Percentiles rank a stretch among this genome's conserved stretches.
Conservation (phyloP, 768 basidiomycete genomes). For the Lactarius quietus region DNA sequence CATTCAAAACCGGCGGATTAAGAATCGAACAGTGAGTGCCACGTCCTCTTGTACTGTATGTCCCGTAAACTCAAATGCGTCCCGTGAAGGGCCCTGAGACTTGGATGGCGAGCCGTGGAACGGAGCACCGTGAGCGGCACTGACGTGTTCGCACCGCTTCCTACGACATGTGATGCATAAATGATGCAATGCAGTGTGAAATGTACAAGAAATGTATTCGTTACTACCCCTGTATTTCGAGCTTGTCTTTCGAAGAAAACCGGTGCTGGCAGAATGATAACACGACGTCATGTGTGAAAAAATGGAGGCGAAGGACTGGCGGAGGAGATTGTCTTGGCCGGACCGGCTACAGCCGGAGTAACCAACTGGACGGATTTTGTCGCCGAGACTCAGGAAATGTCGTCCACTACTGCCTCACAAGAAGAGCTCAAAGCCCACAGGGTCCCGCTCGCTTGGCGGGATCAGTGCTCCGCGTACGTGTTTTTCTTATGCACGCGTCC, state of each 20-base stretch:
- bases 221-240: not conserved
- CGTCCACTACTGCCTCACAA: slow-evolving; percentile 78
- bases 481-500: not conserved
- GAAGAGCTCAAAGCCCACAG: slow-evolving; percentile 69
- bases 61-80: too few relatives aligned
- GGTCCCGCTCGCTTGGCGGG: slow-evolving; percentile 82
- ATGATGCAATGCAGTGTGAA: not conserved
- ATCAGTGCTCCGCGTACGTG: slow-evolving; percentile 87
- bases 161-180: not conserved
- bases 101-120: slow-evolving; percentile 20
- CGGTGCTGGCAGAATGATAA: too few relatives aligned
- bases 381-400: slow-evolving; percentile 42
- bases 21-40: not conserved
- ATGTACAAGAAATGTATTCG: not conserved
- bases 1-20: slow-evolving; percentile 35
- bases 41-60: not conserved
- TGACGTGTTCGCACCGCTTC: not conserved
- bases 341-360: not conserved
- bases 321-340: not conserved
- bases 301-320: not conserved
- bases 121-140: slow-evolving; percentile 11
- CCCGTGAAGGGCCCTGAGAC: slow-evolving; percentile 15
- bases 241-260: not conserved
- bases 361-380: not conserved
- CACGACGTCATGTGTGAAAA: too few relatives aligned